Evolutionary conservation across 1,284 basidiomycete genomes (phyloP), one percentile per base, ranked within the genome.

Genomic region (Leucoagaricus sp.): DNA sequence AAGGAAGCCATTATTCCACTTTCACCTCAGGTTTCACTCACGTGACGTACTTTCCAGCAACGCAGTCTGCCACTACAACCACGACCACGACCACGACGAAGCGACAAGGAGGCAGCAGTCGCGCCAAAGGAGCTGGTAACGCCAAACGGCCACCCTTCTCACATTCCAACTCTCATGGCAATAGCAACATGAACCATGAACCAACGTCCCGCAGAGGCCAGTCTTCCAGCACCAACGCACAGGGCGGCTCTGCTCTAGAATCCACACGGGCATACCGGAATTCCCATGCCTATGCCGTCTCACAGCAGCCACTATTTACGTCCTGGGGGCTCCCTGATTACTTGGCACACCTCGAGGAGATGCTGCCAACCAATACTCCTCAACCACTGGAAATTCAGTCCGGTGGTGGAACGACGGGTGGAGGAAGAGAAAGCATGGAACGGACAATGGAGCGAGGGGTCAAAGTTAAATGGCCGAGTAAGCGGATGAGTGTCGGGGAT

Each of bases 261-360:
- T 68, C 69, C 33, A 67, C 78, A 54, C 81, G 85, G 60, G 82
- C 84, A 59, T 88, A 89, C 69, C 84, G 85, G 64, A 84, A 87
- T 70, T 84, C 87, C 58, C 88, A 90, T 77, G 86, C 85, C 34
- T 89, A 87, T 68, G 85, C 81, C 49, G 83, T 89, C 49, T 86
- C 87, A 15, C 88, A 91, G 65, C 87, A 89, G 66, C 82, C 86
- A 26, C 76, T 91, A 8, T 84, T 85, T 69, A 86, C 87, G 47
- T 87, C 89, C 45, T 98, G 94, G 95, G 84, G 87, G 59, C 77
- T 99, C 47, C 96, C 96, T 8, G 96, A 99, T 73, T 96, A 98
- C 73, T 84, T 99, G 40, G 83, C 88, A 0, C 91, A 96, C 67
- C 87, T 97, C 57, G 84, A 91, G 61, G 85, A 87, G 63, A 87